Evolutionary conservation across 2,329 filamentous ascomycete species (phyloP), one percentile per base, ranked within the genome.

Genomic region (Raffaelea arxii): DNA sequence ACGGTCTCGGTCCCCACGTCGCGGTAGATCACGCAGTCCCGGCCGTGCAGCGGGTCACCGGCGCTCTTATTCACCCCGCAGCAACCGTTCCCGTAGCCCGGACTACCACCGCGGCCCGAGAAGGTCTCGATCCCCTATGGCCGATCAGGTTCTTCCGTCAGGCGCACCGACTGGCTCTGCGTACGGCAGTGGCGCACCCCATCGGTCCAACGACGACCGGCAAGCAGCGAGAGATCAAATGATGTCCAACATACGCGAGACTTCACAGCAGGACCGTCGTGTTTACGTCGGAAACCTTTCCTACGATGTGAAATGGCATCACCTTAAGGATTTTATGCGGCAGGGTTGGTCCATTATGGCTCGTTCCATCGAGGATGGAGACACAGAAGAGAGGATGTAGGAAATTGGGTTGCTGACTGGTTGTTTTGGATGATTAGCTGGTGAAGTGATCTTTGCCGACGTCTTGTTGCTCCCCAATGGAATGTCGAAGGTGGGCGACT

Each of bases 401-500:
- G 27, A 18, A 36, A 19, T n/a, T 36, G 32, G 16, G 32, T n/a
- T n/a, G 32, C 32, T 36, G 32, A 36, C 32, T 36, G 16, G 32
- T 36, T 36, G 7, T 36, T 46, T 51, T 49, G 53, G 44, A 54
- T 55, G 47, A 46, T 62, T 70, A 97, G 92, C 92, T 75, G 92
- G 92, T 79, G 91, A 97, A 71, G 92, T 98, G 68, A 82, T 97
- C 74, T 98, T 95, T 75, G 92, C 92, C 75, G 92, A 98, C 79
- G 92, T 98, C 65, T 83, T 98, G 72, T 78, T 95, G 70, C 89
- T 98, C 84, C 92, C 92, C 65, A 98, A 98, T 80, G 92, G 92
- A 90, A 98, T 98, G 92, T 97, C 91, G 87, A 98, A 98, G 91
- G 91, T 97, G 90, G 88, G 87, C 89, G 82, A 83, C 78, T 85